Conservation (phyloP, 495 filamentous ascomycete species). For the Niebla homalea region DNA sequence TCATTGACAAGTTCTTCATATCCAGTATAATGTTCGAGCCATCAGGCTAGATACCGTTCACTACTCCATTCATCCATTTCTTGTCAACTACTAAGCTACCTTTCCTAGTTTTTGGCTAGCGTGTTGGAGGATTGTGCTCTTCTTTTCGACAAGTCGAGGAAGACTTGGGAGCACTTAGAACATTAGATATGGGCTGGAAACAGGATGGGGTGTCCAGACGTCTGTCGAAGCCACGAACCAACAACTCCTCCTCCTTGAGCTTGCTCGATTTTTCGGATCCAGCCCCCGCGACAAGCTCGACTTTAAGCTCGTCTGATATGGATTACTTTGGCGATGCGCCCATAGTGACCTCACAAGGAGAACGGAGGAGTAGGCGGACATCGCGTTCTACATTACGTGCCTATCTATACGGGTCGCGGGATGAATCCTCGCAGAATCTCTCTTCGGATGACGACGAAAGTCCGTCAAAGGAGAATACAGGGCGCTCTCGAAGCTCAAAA, state of each 20-base stretch:
- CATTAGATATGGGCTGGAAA: background rate
- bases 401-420: constrained; percentile 13
- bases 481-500: constrained; percentile 8
- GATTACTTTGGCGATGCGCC: constrained; percentile 15
- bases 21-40: too few relatives aligned
- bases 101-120: too few relatives aligned
- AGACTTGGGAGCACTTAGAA: background rate
- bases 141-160: too few relatives aligned
- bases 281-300: constrained; percentile 3
- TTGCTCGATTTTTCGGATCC: constrained; percentile 6
- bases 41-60: too few relatives aligned
- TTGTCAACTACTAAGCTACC: too few relatives aligned
- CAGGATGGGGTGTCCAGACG: constrained; percentile 22
- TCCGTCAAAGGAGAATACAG: constrained; percentile 2
- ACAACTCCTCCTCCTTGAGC: constrained; percentile 15
- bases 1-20: too few relatives aligned
- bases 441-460: constrained; percentile 14
- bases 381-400: constrained; percentile 15
- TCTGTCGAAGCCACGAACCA: constrained; percentile 32
- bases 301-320: constrained; percentile 6
- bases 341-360: constrained; percentile 9
- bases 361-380: constrained; percentile 14
- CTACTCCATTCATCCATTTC: too few relatives aligned
- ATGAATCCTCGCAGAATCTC: constrained; percentile 5
- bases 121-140: too few relatives aligned